Percentiles rank a stretch among this genome's conserved stretches.
Evolutionary conservation across 192 early-diverging fungal species (phyloP).

Genomic region (Jimgerdemannia flammicorona): DNA sequence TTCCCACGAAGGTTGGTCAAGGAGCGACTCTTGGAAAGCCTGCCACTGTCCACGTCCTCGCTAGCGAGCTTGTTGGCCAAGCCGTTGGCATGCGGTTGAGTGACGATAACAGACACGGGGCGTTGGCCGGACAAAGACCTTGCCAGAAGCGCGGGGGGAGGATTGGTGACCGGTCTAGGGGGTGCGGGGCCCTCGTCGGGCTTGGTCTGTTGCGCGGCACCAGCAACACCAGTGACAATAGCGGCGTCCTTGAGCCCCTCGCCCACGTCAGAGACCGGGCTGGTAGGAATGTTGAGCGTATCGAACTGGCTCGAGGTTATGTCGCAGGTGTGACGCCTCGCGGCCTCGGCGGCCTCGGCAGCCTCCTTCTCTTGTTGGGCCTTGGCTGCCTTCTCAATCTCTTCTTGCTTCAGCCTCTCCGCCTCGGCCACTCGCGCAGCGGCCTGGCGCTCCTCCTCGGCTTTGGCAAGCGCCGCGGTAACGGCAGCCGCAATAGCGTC

Average conservation of each 20-base stretch:
- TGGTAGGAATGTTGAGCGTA: neutral
- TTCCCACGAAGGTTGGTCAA: neutral
- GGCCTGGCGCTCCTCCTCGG: neutral
- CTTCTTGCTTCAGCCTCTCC: constrained; percentile 2
- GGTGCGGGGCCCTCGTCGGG: neutral
- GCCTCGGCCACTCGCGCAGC: neutral
- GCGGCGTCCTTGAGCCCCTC: neutral
- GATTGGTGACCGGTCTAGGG: neutral
- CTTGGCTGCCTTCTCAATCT: neutral
- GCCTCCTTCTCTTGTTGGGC: neutral
- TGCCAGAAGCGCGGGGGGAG: constrained; percentile 5
- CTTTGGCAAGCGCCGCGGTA: constrained; percentile 24
- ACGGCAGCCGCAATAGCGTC: constrained; percentile 20
- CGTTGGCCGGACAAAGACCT: constrained; percentile 10
- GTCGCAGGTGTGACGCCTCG: neutral
- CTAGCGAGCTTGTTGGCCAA: neutral
- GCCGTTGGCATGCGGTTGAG: constrained; percentile 1
- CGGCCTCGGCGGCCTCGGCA: neutral
- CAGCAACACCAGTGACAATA: neutral
- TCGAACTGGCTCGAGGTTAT: neutral
- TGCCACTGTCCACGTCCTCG: neutral
- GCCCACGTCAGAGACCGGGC: neutral
- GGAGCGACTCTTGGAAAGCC: constrained; percentile 3
- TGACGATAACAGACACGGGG: constrained; percentile 5
- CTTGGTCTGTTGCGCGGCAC: neutral